phyloP scores from a whole-genome alignment of 176 grass and related monocot species.

The Oryza glumipatula region DNA sequence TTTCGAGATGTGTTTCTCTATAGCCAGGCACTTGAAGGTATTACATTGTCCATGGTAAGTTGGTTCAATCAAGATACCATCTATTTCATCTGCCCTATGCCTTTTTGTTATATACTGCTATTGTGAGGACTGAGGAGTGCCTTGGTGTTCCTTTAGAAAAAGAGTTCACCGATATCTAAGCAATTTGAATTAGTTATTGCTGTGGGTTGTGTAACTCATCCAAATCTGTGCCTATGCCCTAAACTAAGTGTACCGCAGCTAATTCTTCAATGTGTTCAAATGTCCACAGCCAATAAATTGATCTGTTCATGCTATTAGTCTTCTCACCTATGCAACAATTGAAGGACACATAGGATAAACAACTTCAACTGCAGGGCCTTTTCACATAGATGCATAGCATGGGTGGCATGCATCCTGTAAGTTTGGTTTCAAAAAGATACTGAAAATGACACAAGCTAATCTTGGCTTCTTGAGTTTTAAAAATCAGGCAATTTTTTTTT shows the following conservation, averaged over 20 bases:
- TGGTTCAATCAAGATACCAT: slow-evolving; percentile 37
- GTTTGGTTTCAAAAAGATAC: not conserved
- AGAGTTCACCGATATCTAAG: no score
- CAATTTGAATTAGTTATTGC: no score
- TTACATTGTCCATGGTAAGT: slow-evolving; percentile 97
- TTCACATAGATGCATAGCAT: not conserved
- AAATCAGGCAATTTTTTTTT: not conserved
- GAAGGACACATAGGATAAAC: not conserved
- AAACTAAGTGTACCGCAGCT: not conserved
- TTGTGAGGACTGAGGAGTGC: not conserved
- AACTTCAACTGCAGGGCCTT: not conserved
- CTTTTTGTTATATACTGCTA: not conserved
- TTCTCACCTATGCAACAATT: not conserved
- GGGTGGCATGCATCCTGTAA: not conserved
- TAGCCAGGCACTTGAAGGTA: slow-evolving; percentile 97
- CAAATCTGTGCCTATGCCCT: not conserved
- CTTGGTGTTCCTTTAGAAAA: no score
- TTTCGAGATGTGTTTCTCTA: slow-evolving; percentile 91
- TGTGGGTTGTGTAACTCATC: no score
- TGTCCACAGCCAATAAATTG: not conserved
- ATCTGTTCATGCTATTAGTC: not conserved
- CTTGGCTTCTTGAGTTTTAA: not conserved
- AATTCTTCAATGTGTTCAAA: not conserved
- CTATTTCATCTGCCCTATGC: slow-evolving; percentile 15
- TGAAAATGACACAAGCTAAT: not conserved